These are phyloP conservation scores for Mycena maculata DNA, from an alignment of 768 basidiomycete species.

Conservation along the genomic window DNA sequence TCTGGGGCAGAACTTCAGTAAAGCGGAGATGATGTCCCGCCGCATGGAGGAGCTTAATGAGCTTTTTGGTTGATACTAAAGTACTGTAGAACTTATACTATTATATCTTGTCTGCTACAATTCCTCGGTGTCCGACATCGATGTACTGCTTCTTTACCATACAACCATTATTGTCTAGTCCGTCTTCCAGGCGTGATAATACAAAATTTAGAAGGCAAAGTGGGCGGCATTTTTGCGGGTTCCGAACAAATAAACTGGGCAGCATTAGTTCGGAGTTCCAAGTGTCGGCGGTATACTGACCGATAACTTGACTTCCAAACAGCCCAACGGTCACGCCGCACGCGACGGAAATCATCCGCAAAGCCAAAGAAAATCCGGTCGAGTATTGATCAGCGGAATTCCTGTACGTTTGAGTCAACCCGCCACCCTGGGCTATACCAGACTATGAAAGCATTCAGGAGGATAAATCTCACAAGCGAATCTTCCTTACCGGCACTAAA, in stretches of 20 bases:
- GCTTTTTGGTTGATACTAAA: constrained; percentile 64
- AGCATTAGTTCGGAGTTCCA: background rate
- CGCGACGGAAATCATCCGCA: constrained; percentile 87
- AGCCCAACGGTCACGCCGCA: constrained; percentile 84
- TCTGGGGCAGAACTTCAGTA: constrained; percentile 86
- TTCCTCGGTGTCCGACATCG: constrained; percentile 23
- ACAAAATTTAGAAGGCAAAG: constrained; percentile 70
- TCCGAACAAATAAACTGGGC: constrained; percentile 76
- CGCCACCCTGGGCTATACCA: constrained; percentile 80
- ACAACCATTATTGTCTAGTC: constrained; percentile 21
- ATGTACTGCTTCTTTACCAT: constrained; percentile 35
- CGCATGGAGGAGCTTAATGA: constrained; percentile 89
- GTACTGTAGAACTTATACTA: constrained; percentile 45
- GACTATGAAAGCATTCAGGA: constrained; percentile 58
- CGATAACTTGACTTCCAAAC: constrained; percentile 81
- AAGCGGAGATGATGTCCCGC: constrained; percentile 87
- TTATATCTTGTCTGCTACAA: constrained; percentile 41
- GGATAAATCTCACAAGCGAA: background rate
- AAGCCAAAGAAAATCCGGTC: constrained; percentile 80
- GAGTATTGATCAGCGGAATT: constrained; percentile 78
- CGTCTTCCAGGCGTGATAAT: constrained; percentile 21
- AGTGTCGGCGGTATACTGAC: constrained; percentile 39
- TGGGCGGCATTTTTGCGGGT: constrained; percentile 77
- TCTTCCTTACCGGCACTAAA: constrained; percentile 79
- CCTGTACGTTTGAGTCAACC: constrained; percentile 69